phyloP scores from a whole-genome alignment of 805 yeast genomes.

The Priceomyces melissophilus region DNA sequence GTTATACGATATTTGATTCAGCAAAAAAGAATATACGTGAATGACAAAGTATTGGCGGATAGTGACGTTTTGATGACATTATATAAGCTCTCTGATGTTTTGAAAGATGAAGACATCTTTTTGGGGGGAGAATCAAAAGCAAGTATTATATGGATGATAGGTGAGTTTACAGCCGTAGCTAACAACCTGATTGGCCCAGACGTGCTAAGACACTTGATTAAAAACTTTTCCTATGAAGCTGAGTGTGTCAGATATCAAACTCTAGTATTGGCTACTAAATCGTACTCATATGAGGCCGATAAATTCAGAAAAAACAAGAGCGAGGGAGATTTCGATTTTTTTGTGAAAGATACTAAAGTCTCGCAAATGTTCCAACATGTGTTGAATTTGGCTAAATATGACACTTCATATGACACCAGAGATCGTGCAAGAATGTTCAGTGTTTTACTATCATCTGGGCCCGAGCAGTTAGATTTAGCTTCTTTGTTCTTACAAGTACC shows the following conservation, averaged over 20 bases:
- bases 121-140: conserved; percentile 60
- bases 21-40: conserved; percentile 32
- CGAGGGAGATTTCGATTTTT: conserved; percentile 10
- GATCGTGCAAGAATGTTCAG: conserved; percentile 78
- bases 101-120: conserved; percentile 18
- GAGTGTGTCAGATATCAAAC: conserved; percentile 66
- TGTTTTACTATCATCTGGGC: conserved; percentile 50
- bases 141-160: conserved; percentile 85
- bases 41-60: conserved; percentile 8
- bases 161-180: conserved; percentile 59
- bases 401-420: conserved; percentile 69
- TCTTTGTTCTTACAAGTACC: conserved; percentile 72
- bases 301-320: conserved; percentile 22
- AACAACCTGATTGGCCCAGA: conserved; percentile 63
- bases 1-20: conserved; percentile 74
- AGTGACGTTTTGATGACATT: conserved; percentile 52
- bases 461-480: conserved; percentile 53
- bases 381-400: conserved; percentile 67
- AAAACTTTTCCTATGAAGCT: conserved; percentile 51
- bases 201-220: conserved; percentile 57
- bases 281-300: conserved; percentile 55
- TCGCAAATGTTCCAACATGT: conserved; percentile 58
- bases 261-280: conserved; percentile 69
- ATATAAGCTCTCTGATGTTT: conserved; percentile 40
- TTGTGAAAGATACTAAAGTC: conserved; percentile 16